Conservation (phyloP, 2,329 filamentous ascomycete genomes). For the Penicillium sclerotigenum region DNA sequence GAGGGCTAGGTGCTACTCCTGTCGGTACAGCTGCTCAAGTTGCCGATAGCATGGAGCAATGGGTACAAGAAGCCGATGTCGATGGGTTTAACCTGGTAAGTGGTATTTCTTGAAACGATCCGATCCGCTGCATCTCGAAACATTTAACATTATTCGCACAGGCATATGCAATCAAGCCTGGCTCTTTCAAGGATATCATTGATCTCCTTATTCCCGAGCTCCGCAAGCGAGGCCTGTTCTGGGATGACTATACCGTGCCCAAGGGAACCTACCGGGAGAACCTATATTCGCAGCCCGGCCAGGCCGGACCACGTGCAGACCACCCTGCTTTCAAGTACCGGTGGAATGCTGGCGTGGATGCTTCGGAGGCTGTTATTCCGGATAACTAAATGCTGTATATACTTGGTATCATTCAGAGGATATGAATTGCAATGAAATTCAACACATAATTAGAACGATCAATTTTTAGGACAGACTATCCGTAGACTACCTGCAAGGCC, state of each 20-base stretch:
- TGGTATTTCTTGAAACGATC: background rate
- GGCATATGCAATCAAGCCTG: slow-evolving; percentile 65
- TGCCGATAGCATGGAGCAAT: slow-evolving; percentile 64
- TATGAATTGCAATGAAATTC: background rate
- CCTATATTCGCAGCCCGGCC: slow-evolving; percentile 32
- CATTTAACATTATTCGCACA: slow-evolving; percentile 21
- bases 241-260: slow-evolving; percentile 38
- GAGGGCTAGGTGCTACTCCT: slow-evolving; percentile 62
- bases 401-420: background rate
- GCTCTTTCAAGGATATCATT: slow-evolving; percentile 65
- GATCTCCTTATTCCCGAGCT: slow-evolving; percentile 65
- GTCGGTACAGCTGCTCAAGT: slow-evolving; percentile 65
- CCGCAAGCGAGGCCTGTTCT: slow-evolving; percentile 50
- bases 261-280: slow-evolving; percentile 44
- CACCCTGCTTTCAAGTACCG: slow-evolving; percentile 39
- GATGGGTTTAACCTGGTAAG: slow-evolving; percentile 72
- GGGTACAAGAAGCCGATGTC: slow-evolving; percentile 66
- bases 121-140: background rate
- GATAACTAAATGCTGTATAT: slow-evolving; percentile 17
- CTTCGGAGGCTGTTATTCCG: slow-evolving; percentile 27
- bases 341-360: slow-evolving; percentile 38
- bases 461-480: slow-evolving; percentile 10
- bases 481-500: slow-evolving; percentile 4
- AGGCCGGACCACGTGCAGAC: slow-evolving; percentile 33
- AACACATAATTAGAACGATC: background rate